Percentiles rank a stretch among this genome's conserved stretches.
These are phyloP conservation scores for Uronychia setigera DNA, from an alignment of 73 alveolate species.

Conservation along the genomic window DNA sequence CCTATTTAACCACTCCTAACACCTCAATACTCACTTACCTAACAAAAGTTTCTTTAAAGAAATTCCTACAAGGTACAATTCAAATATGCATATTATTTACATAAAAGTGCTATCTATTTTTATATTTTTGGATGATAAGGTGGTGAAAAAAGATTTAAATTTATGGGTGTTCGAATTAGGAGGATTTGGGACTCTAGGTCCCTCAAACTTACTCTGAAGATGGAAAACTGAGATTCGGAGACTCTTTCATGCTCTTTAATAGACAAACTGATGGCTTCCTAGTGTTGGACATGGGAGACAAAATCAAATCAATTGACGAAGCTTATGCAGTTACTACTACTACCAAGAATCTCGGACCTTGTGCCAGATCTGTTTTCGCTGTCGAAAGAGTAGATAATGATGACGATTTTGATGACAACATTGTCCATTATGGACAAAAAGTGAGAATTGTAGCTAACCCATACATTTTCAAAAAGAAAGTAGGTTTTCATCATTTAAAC, in stretches of 20 bases:
- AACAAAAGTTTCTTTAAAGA: too few relatives aligned
- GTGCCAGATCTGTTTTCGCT: conserved; percentile 72
- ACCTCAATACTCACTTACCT: too few relatives aligned
- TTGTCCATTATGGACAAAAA: conserved; percentile 74
- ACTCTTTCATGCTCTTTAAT: conserved; percentile 73
- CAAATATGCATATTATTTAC: too few relatives aligned
- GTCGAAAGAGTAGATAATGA: conserved; percentile 55
- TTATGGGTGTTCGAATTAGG: too few relatives aligned
- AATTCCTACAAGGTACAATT: too few relatives aligned
- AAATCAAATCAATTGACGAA: conserved; percentile 67
- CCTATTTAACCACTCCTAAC: too few relatives aligned
- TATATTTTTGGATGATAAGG: too few relatives aligned
- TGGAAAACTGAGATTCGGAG: conserved; percentile 84
- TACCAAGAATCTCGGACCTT: conserved; percentile 63
- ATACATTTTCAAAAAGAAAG: conserved; percentile 42
- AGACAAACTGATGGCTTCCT: conserved; percentile 73
- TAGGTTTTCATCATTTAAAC: not conserved
- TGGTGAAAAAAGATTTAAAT: not conserved
- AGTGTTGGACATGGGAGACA: conserved; percentile 82
- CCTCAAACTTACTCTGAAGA: conserved; percentile 69
- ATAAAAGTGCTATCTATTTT: too few relatives aligned
- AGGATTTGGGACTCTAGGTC: conserved; percentile 18
- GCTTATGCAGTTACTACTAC: conserved; percentile 85
- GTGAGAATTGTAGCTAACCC: conserved; percentile 62
- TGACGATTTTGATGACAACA: conserved; percentile 58